Base-by-base conservation (phyloP, 192 early-diverging fungal genomes). In the Thoreauomyces humboldtii region DNA sequence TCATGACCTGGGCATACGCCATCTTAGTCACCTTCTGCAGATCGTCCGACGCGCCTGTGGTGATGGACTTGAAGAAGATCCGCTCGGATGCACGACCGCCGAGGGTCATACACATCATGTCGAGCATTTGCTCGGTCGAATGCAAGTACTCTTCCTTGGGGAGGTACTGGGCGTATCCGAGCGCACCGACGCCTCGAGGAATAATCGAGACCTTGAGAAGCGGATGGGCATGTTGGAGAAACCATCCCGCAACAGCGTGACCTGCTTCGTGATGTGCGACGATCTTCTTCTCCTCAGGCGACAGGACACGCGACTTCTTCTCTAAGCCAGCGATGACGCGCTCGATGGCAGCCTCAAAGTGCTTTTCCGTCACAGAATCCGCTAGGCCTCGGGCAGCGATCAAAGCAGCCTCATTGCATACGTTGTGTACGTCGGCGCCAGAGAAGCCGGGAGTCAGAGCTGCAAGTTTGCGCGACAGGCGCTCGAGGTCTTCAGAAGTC, bases 251-350 rank as follows among this genome's bases (percentile, higher is more conserved):
- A 56, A 99, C 93, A 29, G 97, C 97, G 71, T 99, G 97, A 0
- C 97, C 97, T 17, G 97, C 97, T 81, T 99, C 97, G 76, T 99
- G 97, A 75, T 99, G 95, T 7, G 97, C 97, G 35, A 99, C 95
- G 24, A 92, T 96, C 84, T 91, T 96, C 86, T 99, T 99, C 79
- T 99, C 97, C 55, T 94, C 90, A 1, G 97, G 94, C 31, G 89
- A 90, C 50, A 99, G 77, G 32, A 97, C 91, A 21, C 91, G 86
- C 33, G 92, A 92, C 75, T 97, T 98, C 84, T 96, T 99, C 74
- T 99, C 97, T 6, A 99, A 79, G 24, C 97, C 97, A 9, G 88
- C 97, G 78, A 99, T 93, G 34, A 99, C 97, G 46, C 97, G 87
- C 74, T 99, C 97, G 70, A 99, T 97, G 42, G 97, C 97, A 55